Percentiles rank a stretch among this genome's conserved stretches.
These are phyloP conservation scores for Trichoderma koningiopsis DNA, from an alignment of 2,329 filamentous ascomycete species.

Conservation along the genomic window DNA sequence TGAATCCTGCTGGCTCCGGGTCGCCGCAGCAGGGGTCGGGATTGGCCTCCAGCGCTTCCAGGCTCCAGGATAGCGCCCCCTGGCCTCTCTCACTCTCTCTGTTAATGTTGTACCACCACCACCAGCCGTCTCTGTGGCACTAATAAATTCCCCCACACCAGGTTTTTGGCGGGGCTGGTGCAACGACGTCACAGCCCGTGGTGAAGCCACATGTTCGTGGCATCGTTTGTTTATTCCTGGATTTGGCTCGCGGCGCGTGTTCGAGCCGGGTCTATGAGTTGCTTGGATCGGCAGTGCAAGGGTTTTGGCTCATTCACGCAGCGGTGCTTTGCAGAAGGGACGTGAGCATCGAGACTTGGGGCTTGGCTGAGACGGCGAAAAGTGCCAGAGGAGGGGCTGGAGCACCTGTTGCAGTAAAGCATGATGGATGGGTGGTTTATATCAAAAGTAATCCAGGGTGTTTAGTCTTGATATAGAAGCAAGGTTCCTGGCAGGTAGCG, in stretches of 20 bases:
- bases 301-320: neutral
- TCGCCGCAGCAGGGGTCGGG: conserved; percentile 11
- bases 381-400: neutral
- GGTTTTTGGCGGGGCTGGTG: neutral
- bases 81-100: neutral
- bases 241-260: conserved; percentile 2
- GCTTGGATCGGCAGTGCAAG: neutral
- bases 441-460: neutral
- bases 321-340: neutral
- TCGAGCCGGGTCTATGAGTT: neutral
- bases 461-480: neutral
- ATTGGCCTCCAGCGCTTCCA: neutral
- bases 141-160: neutral
- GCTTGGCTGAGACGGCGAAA: neutral
- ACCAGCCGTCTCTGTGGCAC: neutral
- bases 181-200: conserved; percentile 19
- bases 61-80: neutral
- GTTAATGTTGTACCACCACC: neutral
- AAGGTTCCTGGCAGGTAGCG: neutral
- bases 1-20: neutral
- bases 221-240: neutral
- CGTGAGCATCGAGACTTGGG: neutral
- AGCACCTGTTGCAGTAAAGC: neutral
- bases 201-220: conserved; percentile 13
- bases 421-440: neutral